Evolutionary conservation across 768 basidiomycete species (phyloP), one percentile per base, ranked within the genome.

Genomic region (Leucocoprinus leucothites): DNA sequence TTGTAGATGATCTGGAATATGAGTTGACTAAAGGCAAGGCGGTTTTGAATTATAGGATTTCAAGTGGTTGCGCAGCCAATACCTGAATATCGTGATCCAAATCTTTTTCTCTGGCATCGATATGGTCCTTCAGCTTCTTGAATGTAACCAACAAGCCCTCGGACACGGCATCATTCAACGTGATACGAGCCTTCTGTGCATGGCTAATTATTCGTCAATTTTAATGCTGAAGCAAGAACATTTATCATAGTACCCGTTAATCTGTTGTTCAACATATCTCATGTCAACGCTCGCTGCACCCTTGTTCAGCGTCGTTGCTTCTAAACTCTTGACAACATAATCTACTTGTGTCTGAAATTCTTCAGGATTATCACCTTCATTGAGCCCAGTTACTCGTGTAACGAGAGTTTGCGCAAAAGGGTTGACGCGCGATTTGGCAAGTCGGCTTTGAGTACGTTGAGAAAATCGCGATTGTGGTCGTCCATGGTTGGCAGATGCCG

Each of bases 1-100:
- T 56, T 88, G 86, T 5, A 92, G 67, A 67, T 91, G 88, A 61
- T 84, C 82, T 2, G 89, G 87, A 19, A 91, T 70, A 46, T 72
- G 82, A 18, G 84, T 77, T 48, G 71, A 65, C 85, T 89, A 55
- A 21, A 43, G n/a, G 40, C 38, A 64, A 18, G n/a, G 31, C n/a
- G 51, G 46, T 11, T 14, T 36, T 16, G 13, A 31, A 28, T 16
- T 35, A 35, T 16, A 3, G 9, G 19, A 16, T 24, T 19, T 14
- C 18, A 11, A 44, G 19, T 13, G 19, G 21, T 40, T 14, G 18
- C n/a, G 16, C 26, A 18, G 36, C 56, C 11, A 57, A 64, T 59
- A 84, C 87, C 63, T 84, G 84, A 9, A 91, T 82, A 40, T 80
- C 81, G 35, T 82, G 72, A 62, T 91, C 88, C 21, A 91, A 69